A percentile compares a stretch with the other conserved stretches of the same genome.
Conservation (phyloP, 805 yeast genomes). For the Saturnispora dispora region DNA sequence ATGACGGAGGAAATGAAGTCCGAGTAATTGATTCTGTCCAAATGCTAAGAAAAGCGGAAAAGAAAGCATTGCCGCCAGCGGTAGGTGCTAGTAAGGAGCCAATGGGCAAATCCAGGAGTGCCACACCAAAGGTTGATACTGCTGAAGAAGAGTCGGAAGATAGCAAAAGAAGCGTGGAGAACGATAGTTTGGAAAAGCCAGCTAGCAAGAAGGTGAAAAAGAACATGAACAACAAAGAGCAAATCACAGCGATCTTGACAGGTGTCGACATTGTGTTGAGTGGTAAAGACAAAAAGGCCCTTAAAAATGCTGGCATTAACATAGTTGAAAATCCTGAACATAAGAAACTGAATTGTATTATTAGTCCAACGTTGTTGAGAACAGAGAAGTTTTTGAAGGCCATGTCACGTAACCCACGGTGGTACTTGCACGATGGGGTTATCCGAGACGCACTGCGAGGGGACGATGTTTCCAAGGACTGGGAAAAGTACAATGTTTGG, state of each 20-base stretch:
- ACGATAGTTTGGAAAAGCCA: background rate
- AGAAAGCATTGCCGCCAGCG: background rate
- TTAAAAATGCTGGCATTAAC: slow-evolving; percentile 49
- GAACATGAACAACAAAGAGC: background rate
- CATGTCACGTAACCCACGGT: slow-evolving; percentile 45
- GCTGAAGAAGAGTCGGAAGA: background rate
- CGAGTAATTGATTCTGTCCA: slow-evolving; percentile 37
- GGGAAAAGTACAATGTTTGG: background rate
- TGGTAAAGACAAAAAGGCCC: slow-evolving; percentile 33
- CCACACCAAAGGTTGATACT: background rate
- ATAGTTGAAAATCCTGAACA: slow-evolving; percentile 33
- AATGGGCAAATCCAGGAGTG: background rate
- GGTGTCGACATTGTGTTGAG: slow-evolving; percentile 50
- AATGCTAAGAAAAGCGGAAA: slow-evolving; percentile 1
- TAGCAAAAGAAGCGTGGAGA: background rate
- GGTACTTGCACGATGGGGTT: slow-evolving; percentile 48
- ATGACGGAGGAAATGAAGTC: slow-evolving; percentile 27
- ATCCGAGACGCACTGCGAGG: slow-evolving; percentile 34
- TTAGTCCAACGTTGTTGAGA: slow-evolving; percentile 76
- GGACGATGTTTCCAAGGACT: background rate
- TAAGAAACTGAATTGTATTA: slow-evolving; percentile 37
- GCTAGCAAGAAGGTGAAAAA: background rate
- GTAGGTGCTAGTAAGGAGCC: background rate
- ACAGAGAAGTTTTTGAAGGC: slow-evolving; percentile 81
- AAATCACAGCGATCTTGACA: slow-evolving; percentile 45